Percentiles rank a stretch among this genome's conserved stretches.
These are phyloP conservation scores for Fagus sylvatica DNA, from an alignment of 306 rosid species.

Conservation along the genomic window DNA sequence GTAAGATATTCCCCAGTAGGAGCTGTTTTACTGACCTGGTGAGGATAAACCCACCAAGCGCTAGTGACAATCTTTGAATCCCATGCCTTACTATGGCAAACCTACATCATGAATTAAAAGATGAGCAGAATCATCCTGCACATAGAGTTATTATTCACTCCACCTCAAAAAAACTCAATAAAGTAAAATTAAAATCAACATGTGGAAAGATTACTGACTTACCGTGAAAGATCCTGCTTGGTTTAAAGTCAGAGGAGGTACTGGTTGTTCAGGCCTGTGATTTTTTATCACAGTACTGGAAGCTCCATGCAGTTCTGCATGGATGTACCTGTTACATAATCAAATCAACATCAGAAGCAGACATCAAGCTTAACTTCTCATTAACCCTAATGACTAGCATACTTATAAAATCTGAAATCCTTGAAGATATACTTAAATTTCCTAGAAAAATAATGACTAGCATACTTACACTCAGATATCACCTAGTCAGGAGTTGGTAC, in stretches of 20 bases:
- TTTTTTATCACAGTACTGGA: conserved; percentile 91
- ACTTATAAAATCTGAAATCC: neutral
- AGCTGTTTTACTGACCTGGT: conserved; percentile 99
- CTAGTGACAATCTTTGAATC: conserved; percentile 98
- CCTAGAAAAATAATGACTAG: neutral
- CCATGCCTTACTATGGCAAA: conserved; percentile 98
- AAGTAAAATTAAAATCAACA: conserved; percentile 28
- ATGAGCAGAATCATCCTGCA: neutral
- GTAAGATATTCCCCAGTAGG: conserved; percentile 99
- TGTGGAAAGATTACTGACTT: conserved; percentile 32
- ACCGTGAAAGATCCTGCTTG: conserved; percentile 97
- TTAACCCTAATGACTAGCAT: conserved; percentile 7
- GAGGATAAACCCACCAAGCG: conserved; percentile 99
- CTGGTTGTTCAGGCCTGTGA: conserved; percentile 83
- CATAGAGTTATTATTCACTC: conserved; percentile 30
- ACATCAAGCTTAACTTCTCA: conserved; percentile 15
- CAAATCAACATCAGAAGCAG: conserved; percentile 38
- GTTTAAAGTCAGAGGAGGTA: conserved; percentile 89
- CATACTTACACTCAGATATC: neutral
- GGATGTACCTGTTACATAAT: conserved; percentile 70
- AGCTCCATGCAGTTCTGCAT: conserved; percentile 97
- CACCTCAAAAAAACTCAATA: conserved; percentile 21
- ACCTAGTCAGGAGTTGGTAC: neutral
- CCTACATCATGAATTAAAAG: conserved; percentile 51
- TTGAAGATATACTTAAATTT: neutral